These are phyloP conservation scores for Cyclotella atomus DNA, from an alignment of 108 stramenopile species.

Conservation along the genomic window DNA sequence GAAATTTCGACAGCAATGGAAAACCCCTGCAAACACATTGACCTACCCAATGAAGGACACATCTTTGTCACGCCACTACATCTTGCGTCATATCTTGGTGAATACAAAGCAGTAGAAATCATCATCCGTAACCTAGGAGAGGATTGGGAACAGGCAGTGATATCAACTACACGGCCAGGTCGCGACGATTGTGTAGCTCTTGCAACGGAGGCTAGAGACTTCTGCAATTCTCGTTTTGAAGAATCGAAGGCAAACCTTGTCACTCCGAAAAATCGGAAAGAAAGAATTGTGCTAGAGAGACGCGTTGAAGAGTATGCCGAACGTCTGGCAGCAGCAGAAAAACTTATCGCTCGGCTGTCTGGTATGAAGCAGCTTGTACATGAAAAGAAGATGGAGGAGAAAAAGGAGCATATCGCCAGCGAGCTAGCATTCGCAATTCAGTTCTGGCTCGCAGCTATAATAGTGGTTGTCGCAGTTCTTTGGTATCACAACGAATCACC, in stretches of 20 bases:
- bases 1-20: background rate
- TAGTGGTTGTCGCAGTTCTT: no score
- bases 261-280: background rate
- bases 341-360: background rate
- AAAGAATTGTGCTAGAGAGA: background rate
- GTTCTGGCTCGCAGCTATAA: no score
- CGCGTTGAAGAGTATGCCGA: background rate
- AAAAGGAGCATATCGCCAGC: background rate
- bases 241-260: constrained; percentile 2
- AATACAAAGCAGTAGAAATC: constrained; percentile 11
- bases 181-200: constrained; percentile 14
- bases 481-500: no score
- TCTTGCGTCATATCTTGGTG: constrained; percentile 23
- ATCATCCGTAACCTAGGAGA: background rate
- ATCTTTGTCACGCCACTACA: constrained; percentile 19
- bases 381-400: constrained; percentile 9
- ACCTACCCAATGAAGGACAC: background rate
- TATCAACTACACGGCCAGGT: background rate
- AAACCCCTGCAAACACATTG: background rate
- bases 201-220: constrained; percentile 10
- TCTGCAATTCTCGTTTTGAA: background rate
- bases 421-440: no score
- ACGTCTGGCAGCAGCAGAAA: background rate
- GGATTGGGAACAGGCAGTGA: constrained; percentile 5
- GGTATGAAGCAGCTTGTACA: background rate